phyloP scores from a whole-genome alignment of 805 yeast species.

The Pichia manshurica region DNA sequence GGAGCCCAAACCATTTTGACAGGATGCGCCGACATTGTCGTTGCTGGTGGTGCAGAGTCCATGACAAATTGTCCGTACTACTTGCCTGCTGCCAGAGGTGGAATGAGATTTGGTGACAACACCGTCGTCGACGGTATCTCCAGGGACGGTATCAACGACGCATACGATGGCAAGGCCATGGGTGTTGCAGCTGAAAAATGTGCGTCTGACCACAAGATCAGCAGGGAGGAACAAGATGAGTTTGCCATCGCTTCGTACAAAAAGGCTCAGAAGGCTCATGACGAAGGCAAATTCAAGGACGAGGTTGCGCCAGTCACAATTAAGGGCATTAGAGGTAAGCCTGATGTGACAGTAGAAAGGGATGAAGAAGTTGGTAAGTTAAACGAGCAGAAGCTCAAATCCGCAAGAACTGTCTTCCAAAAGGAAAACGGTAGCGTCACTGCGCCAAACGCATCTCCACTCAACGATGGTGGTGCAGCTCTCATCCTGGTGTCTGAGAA shows the following conservation, averaged over 20 bases:
- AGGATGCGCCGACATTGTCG: constrained; percentile 87
- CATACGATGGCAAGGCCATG: constrained; percentile 84
- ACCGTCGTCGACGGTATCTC: constrained; percentile 80
- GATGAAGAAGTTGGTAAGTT: constrained; percentile 85
- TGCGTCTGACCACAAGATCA: constrained; percentile 69
- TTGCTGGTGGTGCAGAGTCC: constrained; percentile 97
- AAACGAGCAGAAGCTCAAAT: constrained; percentile 65
- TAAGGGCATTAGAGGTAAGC: constrained; percentile 88
- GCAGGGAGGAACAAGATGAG: constrained; percentile 86
- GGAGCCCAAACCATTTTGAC: constrained; percentile 87
- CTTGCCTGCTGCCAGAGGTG: constrained; percentile 75
- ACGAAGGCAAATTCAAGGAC: constrained; percentile 68
- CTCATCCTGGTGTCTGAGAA: constrained; percentile 78
- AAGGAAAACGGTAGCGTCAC: constrained; percentile 93
- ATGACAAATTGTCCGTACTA: constrained; percentile 97
- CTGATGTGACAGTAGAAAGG: constrained; percentile 59
- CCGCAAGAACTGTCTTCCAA: constrained; percentile 93
- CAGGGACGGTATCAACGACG: constrained; percentile 91
- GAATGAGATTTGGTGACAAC: constrained; percentile 85
- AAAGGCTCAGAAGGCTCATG: constrained; percentile 78
- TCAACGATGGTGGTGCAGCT: constrained; percentile 98
- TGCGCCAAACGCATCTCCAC: constrained; percentile 93
- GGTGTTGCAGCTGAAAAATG: constrained; percentile 97
- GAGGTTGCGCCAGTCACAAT: constrained; percentile 88
- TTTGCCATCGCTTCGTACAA: constrained; percentile 81